A percentile compares a stretch with the other conserved stretches of the same genome.
These are phyloP conservation scores for Vitis rupestris DNA, from an alignment of 164 flowering plant genomes.

Conservation along the genomic window DNA sequence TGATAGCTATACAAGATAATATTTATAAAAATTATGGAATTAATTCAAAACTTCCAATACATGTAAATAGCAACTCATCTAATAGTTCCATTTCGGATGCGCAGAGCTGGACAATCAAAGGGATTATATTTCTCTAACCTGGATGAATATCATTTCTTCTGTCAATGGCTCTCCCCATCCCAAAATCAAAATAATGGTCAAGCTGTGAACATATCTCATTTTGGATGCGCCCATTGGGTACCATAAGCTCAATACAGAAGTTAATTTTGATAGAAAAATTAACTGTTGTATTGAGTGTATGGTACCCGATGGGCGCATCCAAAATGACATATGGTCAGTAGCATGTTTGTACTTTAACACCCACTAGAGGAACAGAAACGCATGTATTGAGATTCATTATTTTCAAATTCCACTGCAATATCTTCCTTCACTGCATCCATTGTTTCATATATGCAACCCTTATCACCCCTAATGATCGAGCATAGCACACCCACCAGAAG, in stretches of 20 bases:
- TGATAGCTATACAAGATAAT: too few relatives aligned
- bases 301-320: slow-evolving; percentile 52
- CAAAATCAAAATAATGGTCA: slow-evolving; percentile 44
- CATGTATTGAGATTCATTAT: slow-evolving; percentile 27
- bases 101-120: too few relatives aligned
- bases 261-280: slow-evolving; percentile 39
- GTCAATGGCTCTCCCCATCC: slow-evolving; percentile 23
- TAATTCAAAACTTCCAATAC: too few relatives aligned
- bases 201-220: slow-evolving; percentile 38
- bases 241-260: slow-evolving; percentile 41
- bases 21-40: too few relatives aligned
- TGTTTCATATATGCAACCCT: slow-evolving; percentile 60
- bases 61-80: too few relatives aligned
- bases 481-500: slow-evolving; percentile 49
- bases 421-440: slow-evolving; percentile 70
- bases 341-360: not conserved
- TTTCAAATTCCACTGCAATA: slow-evolving; percentile 34
- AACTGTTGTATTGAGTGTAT: slow-evolving; percentile 60
- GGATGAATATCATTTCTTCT: slow-evolving; percentile 35
- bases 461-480: slow-evolving; percentile 25
- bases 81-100: too few relatives aligned
- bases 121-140: slow-evolving; percentile 24
- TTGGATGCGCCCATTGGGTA: slow-evolving; percentile 23
- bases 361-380: slow-evolving; percentile 60
- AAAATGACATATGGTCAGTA: too few relatives aligned